Base-by-base conservation (phyloP, 2,329 filamentous ascomycete genomes). In the Pseudogymnoascus sp. region DNA sequence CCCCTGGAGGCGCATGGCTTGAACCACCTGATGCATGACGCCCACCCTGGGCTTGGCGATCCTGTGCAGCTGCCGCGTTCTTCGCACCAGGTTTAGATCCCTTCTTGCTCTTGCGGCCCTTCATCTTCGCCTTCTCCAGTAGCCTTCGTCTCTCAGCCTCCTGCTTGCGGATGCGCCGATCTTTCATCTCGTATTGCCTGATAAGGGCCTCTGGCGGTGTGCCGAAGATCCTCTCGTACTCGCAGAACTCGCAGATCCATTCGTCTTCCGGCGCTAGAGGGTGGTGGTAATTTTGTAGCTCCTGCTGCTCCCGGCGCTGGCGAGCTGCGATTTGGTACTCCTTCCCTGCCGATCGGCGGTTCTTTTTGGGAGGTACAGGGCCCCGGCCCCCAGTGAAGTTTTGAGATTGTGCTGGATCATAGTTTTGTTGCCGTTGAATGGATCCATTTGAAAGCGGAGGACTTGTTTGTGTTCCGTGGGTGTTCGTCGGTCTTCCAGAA, bases 201-300 rank as follows among this genome's bases (percentile, higher is more conserved):
- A 97, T 95, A 61, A 99, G 78, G 59, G 91, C 91, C 68, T 85
- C 83, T 0, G 94, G 94, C 2, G 90, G 90, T 60, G 82, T 82
- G n/a, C 93, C 93, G 73, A 96, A 97, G 59, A 99, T 97, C 60
- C 86, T 85, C 75, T 97, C 93, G 72, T 97, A 99, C 74, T 99
- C 94, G 78, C 94, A 99, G 73, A 97, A 97, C 71, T 97, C 91
- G 76, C 94, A 99, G 55, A 97, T 92, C 90, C 92, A 97, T 59
- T 92, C 83, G 65, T 96, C 90, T 66, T 91, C 88, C 1, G 78
- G 73, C 15, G 76, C 78, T 0, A 89, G 89, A 1, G 90, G 88
- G 69, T 90, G 87, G 69, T 89, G 86, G 65, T 84, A 85, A 73
- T 94, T 95, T 62, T 84, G 82, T 66, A 89, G 88, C 69, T 90